Evolutionary conservation across 441 rosid species (phyloP).

Genomic region (Arabidopsis lyrata): DNA sequence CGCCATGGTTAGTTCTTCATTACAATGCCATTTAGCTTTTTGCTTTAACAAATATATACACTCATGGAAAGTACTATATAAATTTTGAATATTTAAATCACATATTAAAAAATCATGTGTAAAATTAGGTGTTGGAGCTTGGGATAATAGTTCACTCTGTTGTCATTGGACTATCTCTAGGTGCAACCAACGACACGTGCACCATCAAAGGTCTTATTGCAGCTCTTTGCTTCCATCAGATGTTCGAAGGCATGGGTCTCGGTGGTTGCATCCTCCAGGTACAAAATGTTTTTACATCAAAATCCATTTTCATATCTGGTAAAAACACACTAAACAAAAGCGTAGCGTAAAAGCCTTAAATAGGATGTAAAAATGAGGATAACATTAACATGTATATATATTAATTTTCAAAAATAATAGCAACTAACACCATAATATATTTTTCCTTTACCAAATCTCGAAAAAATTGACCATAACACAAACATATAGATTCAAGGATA

Average conservation of each 20-base stretch:
- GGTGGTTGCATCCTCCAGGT: slow-evolving; percentile 75
- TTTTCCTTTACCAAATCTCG: not conserved
- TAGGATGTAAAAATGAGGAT: not conserved
- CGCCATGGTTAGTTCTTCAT: slow-evolving; percentile 57
- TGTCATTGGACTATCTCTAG: slow-evolving; percentile 55
- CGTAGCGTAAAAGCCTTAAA: not conserved
- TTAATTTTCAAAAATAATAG: not conserved
- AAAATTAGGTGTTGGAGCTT: slow-evolving; percentile 52
- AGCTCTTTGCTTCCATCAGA: slow-evolving; percentile 76
- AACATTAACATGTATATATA: not conserved
- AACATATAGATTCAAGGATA: not conserved
- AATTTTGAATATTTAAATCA: not conserved
- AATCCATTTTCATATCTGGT: not conserved
- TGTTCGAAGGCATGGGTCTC: slow-evolving; percentile 81
- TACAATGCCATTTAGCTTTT: not conserved
- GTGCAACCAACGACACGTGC: slow-evolving; percentile 60
- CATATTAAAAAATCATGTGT: not conserved
- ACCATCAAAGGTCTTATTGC: slow-evolving; percentile 59
- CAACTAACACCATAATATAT: not conserved
- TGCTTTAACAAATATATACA: not conserved
- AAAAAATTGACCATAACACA: not conserved
- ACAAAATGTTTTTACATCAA: not conserved
- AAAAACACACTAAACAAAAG: not conserved
- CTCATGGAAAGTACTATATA: not conserved
- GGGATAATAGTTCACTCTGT: slow-evolving; percentile 57